Percentiles rank a stretch among this genome's conserved stretches.
Conservation (phyloP, 768 basidiomycete species). For the Mycena latifolia region DNA sequence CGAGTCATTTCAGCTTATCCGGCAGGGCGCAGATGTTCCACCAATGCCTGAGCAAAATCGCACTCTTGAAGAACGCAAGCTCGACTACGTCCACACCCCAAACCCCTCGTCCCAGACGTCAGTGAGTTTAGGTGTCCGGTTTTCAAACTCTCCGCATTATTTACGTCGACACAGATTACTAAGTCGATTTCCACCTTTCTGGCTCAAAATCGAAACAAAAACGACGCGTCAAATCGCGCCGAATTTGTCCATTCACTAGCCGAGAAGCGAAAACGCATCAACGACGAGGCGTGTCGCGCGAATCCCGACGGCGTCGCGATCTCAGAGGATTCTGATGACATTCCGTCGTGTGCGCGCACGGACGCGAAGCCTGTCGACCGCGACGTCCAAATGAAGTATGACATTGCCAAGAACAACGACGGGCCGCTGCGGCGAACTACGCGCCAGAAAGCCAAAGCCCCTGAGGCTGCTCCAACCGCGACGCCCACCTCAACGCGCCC, state of each 20-base stretch:
- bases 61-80: slow-evolving; percentile 75
- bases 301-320: too few relatives aligned
- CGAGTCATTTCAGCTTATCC: slow-evolving; percentile 41
- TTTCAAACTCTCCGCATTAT: slow-evolving; percentile 10
- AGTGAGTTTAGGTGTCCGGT: slow-evolving; percentile 54
- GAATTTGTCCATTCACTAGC: slow-evolving; percentile 77
- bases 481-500: slow-evolving; percentile 23
- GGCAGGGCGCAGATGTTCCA: slow-evolving; percentile 29
- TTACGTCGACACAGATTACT: slow-evolving; percentile 61
- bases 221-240: slow-evolving; percentile 80
- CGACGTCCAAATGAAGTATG: slow-evolving; percentile 87
- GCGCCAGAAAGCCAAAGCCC: slow-evolving; percentile 24
- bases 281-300: slow-evolving; percentile 40
- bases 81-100: slow-evolving; percentile 68
- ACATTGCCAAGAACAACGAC: slow-evolving; percentile 87
- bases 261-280: slow-evolving; percentile 63
- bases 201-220: slow-evolving; percentile 76
- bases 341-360: slow-evolving; percentile 76
- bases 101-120: slow-evolving; percentile 68
- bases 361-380: slow-evolving; percentile 80
- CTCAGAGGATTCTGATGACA: neutral
- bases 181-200: slow-evolving; percentile 81
- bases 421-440: slow-evolving; percentile 77
- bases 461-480: slow-evolving; percentile 26
- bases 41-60: slow-evolving; percentile 37